phyloP scores from a whole-genome alignment of 106 monocot genomes.

The Dendrobium huoshanense region DNA sequence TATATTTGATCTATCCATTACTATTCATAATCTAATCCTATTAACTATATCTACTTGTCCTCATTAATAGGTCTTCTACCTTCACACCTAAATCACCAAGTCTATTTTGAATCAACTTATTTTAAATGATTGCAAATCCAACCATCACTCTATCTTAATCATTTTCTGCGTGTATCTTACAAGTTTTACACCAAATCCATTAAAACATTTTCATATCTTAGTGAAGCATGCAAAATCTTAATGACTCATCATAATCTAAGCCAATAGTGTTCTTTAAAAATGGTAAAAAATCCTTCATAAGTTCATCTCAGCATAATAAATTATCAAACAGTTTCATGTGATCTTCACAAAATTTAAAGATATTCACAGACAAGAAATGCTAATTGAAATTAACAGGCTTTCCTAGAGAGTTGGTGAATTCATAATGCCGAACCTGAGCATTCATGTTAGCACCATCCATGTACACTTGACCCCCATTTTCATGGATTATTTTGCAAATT shows the following conservation, averaged over 20 bases:
- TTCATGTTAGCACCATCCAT: constrained; percentile 99
- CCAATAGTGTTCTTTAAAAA: not conserved
- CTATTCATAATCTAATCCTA: not conserved
- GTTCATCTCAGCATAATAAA: not conserved
- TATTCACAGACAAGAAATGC: not conserved
- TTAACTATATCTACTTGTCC: not conserved
- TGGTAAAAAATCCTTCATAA: not conserved
- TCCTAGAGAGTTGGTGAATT: not conserved
- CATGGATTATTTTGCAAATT: constrained; percentile 98
- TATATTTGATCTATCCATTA: not conserved
- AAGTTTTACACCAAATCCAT: not conserved
- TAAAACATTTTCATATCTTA: not conserved
- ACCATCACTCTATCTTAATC: not conserved
- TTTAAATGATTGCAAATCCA: not conserved
- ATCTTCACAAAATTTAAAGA: not conserved
- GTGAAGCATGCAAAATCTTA: not conserved
- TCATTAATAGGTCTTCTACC: not conserved
- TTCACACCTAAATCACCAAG: not conserved
- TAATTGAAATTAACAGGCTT: not conserved
- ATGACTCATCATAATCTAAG: not conserved
- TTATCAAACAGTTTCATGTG: not conserved
- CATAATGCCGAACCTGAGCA: constrained; percentile 65
- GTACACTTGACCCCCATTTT: constrained; percentile 98
- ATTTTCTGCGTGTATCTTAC: no score
- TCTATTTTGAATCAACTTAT: not conserved